Base-by-base conservation (phyloP, 345 rosid genomes). In the Heritiera fomes region DNA sequence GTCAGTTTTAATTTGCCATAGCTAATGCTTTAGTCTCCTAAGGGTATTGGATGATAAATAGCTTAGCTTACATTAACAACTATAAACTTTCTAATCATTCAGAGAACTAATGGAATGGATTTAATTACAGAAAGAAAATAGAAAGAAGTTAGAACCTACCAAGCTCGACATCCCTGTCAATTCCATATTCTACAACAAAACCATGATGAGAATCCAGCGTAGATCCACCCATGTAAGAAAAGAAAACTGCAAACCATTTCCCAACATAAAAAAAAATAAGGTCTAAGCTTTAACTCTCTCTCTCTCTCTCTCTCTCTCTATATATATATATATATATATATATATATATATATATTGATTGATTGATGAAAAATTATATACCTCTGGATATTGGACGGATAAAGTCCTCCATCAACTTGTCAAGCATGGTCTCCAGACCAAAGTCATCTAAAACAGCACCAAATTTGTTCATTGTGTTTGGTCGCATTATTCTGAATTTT, bases 401-500 rank as follows among this genome's bases (percentile, higher is more conserved):
- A 77, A 84, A 94, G 75, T 88, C 96, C 73, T 87, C 91, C 91
- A 97, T 87, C 85, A 97, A 79, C 82, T 88, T 86, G 83, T 85
- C 87, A n/a, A 97, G 98, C 99, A 97, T 91, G 73, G 82, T 78
- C 78, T 94, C 97, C 76, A 94, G 83, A 58, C 97, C 99, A 84
- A 97, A 97, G 84, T 97, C 99, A 82, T 89, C 99, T 86, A 97
- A 95, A 40, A 97, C 98, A 75, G 88, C 91, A 73, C 99, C 99
- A 77, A 82, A 92, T 82, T 82, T 91, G 82, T 97, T 97, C 99
- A 97, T 88, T 0, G 98, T 97, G 85, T 93, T 94, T 69, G 99
- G 99, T 40, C 98, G 87, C 99, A 94, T 97, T 77, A 94, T 89
- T 71, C 89, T 82, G 87, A 89, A 85, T 82, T 83, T 90, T 74